phyloP scores from a whole-genome alignment of 2,329 filamentous ascomycete species.

The Cordyceps pruinosa region DNA sequence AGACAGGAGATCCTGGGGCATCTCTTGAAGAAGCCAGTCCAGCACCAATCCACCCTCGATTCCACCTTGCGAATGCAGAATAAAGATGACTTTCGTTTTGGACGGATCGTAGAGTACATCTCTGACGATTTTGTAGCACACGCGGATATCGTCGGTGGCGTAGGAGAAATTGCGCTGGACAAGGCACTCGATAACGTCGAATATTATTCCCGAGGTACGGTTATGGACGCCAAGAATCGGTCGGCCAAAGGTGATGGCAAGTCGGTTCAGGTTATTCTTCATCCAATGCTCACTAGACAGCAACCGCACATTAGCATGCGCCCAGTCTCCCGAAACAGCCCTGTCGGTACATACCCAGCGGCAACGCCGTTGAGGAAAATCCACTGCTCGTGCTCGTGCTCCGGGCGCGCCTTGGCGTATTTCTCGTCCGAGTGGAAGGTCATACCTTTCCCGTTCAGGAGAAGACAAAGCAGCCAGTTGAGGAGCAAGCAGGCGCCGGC shows the following conservation, averaged over 20 bases:
- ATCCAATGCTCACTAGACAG: constrained; percentile 53
- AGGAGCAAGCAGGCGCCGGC: constrained; percentile 39
- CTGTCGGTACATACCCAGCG: constrained; percentile 40
- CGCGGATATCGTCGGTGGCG: constrained; percentile 59
- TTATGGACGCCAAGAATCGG: constrained; percentile 70
- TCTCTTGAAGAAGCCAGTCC: constrained; percentile 69
- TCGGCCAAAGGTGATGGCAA: constrained; percentile 65
- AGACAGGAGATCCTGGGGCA: constrained; percentile 56
- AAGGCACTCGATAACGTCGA: constrained; percentile 71
- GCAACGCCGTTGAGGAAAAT: constrained; percentile 73
- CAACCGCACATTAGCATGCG: constrained; percentile 13
- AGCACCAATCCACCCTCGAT: constrained; percentile 67
- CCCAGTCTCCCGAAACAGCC: background rate
- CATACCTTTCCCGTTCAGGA: constrained; percentile 43
- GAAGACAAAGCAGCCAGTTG: constrained; percentile 44
- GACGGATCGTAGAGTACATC: constrained; percentile 53
- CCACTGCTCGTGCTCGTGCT: constrained; percentile 63
- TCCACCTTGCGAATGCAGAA: constrained; percentile 71
- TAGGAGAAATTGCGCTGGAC: constrained; percentile 70
- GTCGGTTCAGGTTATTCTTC: constrained; percentile 61
- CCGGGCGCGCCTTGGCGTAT: constrained; percentile 40
- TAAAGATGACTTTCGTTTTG: constrained; percentile 63
- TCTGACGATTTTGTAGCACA: constrained; percentile 57
- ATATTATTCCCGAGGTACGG: constrained; percentile 64
- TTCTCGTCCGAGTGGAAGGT: constrained; percentile 46